These are phyloP conservation scores for Nemania serpens DNA, from an alignment of 2,329 filamentous ascomycete species.

Conservation along the genomic window DNA sequence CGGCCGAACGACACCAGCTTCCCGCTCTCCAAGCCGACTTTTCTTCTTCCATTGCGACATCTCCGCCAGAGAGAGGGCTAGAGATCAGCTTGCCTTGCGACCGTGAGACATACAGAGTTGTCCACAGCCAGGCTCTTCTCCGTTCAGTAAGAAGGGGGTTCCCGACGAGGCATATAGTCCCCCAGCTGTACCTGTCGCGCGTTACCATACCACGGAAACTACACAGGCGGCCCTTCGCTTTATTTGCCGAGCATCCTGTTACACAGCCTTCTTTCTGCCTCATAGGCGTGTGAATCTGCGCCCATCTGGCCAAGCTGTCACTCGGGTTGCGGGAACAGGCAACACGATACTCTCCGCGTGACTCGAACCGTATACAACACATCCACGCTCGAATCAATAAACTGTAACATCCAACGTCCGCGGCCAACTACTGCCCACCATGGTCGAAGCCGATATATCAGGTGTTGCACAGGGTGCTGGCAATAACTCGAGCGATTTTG, in stretches of 20 bases:
- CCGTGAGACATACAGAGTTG: background rate
- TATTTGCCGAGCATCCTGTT: conserved; percentile 4
- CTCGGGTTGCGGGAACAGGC: background rate
- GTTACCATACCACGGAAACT: background rate
- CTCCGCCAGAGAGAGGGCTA: background rate
- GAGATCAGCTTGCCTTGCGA: background rate
- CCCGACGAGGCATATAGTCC: conserved; percentile 12
- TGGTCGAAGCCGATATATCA: conserved; percentile 46
- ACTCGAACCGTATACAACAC: conserved; percentile 18
- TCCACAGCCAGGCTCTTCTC: background rate
- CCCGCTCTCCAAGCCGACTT: background rate
- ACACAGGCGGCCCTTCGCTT: background rate
- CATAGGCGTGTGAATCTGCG: conserved; percentile 19
- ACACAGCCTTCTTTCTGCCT: conserved; percentile 16
- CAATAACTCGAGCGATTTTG: conserved; percentile 95
- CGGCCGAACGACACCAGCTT: conserved; percentile 8
- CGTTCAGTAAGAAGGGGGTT: background rate
- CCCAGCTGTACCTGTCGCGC: no score
- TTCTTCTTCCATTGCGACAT: conserved; percentile 1
- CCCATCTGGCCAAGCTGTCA: conserved; percentile 1
- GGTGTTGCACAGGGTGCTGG: conserved; percentile 48
- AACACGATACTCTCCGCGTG: conserved; percentile 8
- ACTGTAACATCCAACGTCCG: conserved; percentile 10
- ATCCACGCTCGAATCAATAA: conserved; percentile 13
- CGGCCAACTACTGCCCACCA: conserved; percentile 36